Conservation (phyloP, 208 protist species). For the Wallacemonas sp. region DNA sequence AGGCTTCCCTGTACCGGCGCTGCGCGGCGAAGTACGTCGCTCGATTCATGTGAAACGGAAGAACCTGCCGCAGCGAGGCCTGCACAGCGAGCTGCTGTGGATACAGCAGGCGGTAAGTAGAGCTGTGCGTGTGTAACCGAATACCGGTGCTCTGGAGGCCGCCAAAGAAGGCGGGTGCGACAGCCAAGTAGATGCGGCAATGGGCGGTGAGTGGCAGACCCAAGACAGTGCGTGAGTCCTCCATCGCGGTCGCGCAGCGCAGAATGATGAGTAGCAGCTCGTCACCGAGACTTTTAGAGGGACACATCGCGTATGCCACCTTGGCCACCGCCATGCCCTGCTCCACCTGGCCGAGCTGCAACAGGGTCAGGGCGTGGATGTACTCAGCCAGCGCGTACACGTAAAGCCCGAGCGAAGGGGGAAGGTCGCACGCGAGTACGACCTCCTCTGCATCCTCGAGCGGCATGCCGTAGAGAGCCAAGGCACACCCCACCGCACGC, state of each 20-base stretch:
- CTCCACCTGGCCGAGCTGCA: constrained; percentile 65
- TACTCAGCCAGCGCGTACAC: constrained; percentile 52
- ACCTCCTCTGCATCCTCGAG: constrained; percentile 37
- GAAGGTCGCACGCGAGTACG: constrained; percentile 20
- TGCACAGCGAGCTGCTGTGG: constrained; percentile 41
- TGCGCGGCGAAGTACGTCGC: constrained; percentile 36
- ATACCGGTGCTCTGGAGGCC: constrained; percentile 45
- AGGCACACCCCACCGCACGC: constrained; percentile 34
- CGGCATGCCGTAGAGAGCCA: constrained; percentile 57
- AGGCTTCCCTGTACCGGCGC: constrained; percentile 38
- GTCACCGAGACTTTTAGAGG: constrained; percentile 22
- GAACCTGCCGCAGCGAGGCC: constrained; percentile 46
- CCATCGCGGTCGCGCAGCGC: constrained; percentile 43
- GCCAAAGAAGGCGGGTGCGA: constrained; percentile 74
- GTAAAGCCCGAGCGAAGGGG: constrained; percentile 16
- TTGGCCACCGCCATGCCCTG: constrained; percentile 33
- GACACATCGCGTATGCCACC: constrained; percentile 11
- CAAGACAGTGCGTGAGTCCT: constrained; percentile 59
- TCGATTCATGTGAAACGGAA: constrained; percentile 72
- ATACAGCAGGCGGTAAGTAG: constrained; percentile 40
- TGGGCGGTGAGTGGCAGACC: constrained; percentile 43
- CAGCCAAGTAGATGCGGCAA: constrained; percentile 50
- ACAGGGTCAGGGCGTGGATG: constrained; percentile 65
- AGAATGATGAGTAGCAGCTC: constrained; percentile 43
- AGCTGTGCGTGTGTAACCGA: constrained; percentile 22